Conservation (phyloP, 345 rosid genomes). For the Eucalyptus pauciflora region DNA sequence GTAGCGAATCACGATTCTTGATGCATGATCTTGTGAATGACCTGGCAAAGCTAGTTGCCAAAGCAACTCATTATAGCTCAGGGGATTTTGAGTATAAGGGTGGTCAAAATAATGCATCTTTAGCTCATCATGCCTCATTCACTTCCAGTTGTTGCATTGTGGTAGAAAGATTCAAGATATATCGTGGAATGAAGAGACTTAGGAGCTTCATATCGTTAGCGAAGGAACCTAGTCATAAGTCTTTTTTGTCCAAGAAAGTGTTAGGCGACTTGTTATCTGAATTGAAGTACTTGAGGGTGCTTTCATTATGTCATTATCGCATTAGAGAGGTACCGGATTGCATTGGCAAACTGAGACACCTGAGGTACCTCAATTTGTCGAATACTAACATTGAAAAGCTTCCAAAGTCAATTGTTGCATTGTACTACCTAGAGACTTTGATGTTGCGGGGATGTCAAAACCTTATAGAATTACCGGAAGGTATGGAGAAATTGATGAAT, state of each 20-base stretch:
- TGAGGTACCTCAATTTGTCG: no score
- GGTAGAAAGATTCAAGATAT: not conserved
- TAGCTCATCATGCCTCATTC: not conserved
- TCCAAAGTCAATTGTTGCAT: no score
- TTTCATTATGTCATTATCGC: not conserved
- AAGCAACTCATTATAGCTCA: not conserved
- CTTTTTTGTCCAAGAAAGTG: not conserved
- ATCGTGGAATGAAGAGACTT: not conserved
- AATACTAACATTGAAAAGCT: no score
- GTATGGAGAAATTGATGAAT: no score
- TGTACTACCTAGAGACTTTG: no score
- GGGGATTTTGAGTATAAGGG: fast-evolving
- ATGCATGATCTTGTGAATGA: not conserved
- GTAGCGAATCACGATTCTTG: not conserved
- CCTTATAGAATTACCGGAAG: no score
- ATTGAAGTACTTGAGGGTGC: not conserved
- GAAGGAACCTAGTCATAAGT: fast-evolving
- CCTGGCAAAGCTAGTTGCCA: not conserved
- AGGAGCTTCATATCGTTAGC: not conserved
- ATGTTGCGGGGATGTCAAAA: no score
- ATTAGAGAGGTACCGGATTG: not conserved
- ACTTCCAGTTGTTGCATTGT: no score
- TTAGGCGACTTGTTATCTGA: not conserved
- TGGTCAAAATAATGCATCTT: not conserved
- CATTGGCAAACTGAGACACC: no score